A percentile compares a stretch with the other conserved stretches of the same genome.
phyloP scores from a whole-genome alignment of 2,329 filamentous ascomycete genomes.

The Ophiocordyceps sinensis region DNA sequence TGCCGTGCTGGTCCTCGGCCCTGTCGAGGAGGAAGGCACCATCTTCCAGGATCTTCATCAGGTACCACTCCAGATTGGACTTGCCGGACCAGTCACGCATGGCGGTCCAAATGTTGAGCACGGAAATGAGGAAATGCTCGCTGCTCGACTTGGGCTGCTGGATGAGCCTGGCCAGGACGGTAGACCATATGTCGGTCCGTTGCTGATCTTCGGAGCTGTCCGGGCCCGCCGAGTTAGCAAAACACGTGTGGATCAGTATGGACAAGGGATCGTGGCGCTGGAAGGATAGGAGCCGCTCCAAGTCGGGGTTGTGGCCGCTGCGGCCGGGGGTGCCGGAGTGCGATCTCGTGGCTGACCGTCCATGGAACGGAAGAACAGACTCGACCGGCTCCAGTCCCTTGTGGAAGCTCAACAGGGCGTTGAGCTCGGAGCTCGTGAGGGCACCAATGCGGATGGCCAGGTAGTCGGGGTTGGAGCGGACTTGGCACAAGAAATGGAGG shows the following conservation, averaged over 20 bases:
- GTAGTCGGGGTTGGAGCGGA: constrained; percentile 79
- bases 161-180: constrained; percentile 70
- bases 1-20: constrained; percentile 63
- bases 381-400: constrained; percentile 69
- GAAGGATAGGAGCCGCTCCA: constrained; percentile 76
- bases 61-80: constrained; percentile 79
- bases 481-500: constrained; percentile 63
- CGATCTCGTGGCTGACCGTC: constrained; percentile 30
- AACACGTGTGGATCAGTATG: constrained; percentile 74
- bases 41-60: constrained; percentile 88
- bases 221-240: constrained; percentile 71
- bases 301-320: constrained; percentile 40
- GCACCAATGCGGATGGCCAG: constrained; percentile 68
- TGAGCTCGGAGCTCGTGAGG: constrained; percentile 62
- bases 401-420: constrained; percentile 63
- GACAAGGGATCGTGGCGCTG: constrained; percentile 79
- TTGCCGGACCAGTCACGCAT: constrained; percentile 85
- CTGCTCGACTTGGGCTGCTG: constrained; percentile 60
- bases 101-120: constrained; percentile 76
- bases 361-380: constrained; percentile 63
- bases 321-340: constrained; percentile 29
- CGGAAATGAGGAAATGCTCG: constrained; percentile 67
- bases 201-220: constrained; percentile 69
- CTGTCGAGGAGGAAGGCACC: constrained; percentile 83
- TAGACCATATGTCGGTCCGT: constrained; percentile 77